Evolutionary conservation across 106 monocot species (phyloP).

Genomic region (Acorus calamus): DNA sequence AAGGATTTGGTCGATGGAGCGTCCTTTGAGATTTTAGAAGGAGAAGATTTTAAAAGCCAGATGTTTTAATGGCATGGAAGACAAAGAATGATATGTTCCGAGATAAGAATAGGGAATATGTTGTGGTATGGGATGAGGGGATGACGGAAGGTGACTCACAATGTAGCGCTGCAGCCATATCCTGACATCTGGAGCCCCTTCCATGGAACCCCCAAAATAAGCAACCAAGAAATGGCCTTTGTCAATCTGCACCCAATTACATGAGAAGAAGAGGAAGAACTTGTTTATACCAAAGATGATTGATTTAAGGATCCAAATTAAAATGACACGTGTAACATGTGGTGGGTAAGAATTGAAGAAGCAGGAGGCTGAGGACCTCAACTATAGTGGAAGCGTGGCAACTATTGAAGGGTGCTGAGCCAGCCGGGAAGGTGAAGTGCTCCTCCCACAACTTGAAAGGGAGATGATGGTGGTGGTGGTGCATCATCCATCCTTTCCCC

Average conservation of each 20-base stretch:
- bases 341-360: not conserved
- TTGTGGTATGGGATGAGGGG: not conserved
- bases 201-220: conserved; percentile 80
- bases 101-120: too few species aligned
- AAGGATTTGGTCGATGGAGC: too few species aligned
- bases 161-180: conserved; percentile 79
- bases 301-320: not conserved
- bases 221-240: conserved; percentile 46
- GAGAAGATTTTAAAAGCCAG: too few species aligned
- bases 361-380: conserved; percentile 23
- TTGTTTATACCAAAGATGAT: not conserved
- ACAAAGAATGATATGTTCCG: too few species aligned
- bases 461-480: too few species aligned
- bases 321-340: too few species aligned
- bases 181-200: conserved; percentile 89
- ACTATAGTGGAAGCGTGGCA: conserved; percentile 96
- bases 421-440: conserved; percentile 47
- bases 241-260: conserved; percentile 23
- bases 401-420: conserved; percentile 53
- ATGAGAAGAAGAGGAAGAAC: not conserved
- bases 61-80: too few species aligned
- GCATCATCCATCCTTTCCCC: too few species aligned
- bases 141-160: conserved; percentile 18
- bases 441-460: conserved; percentile 21
- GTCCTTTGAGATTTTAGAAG: too few species aligned